Evolutionary conservation across 495 filamentous ascomycete genomes (phyloP), one percentile per base, ranked within the genome.

Genomic region (Podospora fimiseda): DNA sequence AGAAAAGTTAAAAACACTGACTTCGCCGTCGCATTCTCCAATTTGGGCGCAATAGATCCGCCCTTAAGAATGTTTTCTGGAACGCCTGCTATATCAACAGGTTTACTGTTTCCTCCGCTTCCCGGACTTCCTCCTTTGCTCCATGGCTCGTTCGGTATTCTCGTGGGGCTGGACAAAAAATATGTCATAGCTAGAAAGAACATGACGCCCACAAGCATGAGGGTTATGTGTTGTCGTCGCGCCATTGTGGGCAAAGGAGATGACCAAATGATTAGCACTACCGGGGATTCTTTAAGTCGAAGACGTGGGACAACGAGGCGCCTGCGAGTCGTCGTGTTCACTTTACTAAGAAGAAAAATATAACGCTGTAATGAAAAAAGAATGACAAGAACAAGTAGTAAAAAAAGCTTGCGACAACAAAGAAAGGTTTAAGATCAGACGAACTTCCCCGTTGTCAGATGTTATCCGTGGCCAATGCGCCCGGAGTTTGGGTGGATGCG

Each of bases 21-120:
- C 85, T 92, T 98, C 24, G 82, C 77, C 0, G 93, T 98, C 48
- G 86, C 93, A 67, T 98, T 98, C 62, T 88, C 90, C 21, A 97
- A 76, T 60, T 89, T 90, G 11, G 89, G 87, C 69, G 90, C 91
- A 58, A 95, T 91, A 5, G 85, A 85, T 27, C 80, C 84, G 40
- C 93, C 93, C 49, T 82, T 81, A 47, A 95, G 72, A 46, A 82
- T 62, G 47, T 62, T 60, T 20, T 60, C 62, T 2, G 67, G 60
- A 22, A 65, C 15, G 36, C 52, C 65, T 24, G 70, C 9, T 13
- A 51, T 30, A 58, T 58, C 59, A 46, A 41, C 47, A 36, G 44
- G 50, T 14, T 39, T 55, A 45, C 57, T 50, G 38, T 48, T 39
- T 33, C 48, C 22, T 45, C 41, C 43, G 19, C 22, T 14, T 5